Evolutionary conservation across 2,329 filamentous ascomycete genomes (phyloP), one percentile per base, ranked within the genome.

Genomic region (Aspergillus fischeri): DNA sequence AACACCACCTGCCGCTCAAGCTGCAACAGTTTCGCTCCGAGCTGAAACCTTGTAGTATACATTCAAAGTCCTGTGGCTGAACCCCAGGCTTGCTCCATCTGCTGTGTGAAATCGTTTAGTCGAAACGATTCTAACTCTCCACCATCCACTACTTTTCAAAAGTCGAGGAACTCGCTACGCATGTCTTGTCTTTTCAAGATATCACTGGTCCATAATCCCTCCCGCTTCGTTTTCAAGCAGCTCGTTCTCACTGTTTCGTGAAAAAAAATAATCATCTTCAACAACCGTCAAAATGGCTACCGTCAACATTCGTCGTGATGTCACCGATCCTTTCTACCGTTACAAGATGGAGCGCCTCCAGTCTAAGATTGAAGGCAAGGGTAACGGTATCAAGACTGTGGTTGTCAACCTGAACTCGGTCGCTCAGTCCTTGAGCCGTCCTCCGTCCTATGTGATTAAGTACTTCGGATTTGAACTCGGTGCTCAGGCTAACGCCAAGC

Each of bases 261-360:
- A 67, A 58, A 64, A 73, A 70, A 63, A 73, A 70, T 61, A 61
- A 63, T 56, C 59, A 60, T 56, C 62, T 53, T 59, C 55, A 56
- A 63, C 49, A 59, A 80, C 78, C 80, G 80, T 81, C 86, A 92
- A 70, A 79, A 97, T 97, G 94, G 88, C 91, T 85, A 92, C 91
- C 81, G 84, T 99, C 86, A 99, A 99, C 81, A 92, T 97, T 80
- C 92, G 92, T 79, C 91, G 91, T 80, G 93, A 97, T 89, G 89
- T 96, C 82, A 89, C 88, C 83, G 94, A 99, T 81, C 89, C 89
- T 80, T 99, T 97, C 87, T 99, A 99, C 83, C 94, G 94, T 78
- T 99, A 99, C 88, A 99, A 99, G 87, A 99, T 99, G 94, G 94
- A 97, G 82, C 89, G 87, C 70, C 83, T 99, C 75, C 91, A 96